A percentile compares a stretch with the other conserved stretches of the same genome.
phyloP scores from a whole-genome alignment of 1,284 basidiomycete species.

The Ustilago shanxiensis region DNA sequence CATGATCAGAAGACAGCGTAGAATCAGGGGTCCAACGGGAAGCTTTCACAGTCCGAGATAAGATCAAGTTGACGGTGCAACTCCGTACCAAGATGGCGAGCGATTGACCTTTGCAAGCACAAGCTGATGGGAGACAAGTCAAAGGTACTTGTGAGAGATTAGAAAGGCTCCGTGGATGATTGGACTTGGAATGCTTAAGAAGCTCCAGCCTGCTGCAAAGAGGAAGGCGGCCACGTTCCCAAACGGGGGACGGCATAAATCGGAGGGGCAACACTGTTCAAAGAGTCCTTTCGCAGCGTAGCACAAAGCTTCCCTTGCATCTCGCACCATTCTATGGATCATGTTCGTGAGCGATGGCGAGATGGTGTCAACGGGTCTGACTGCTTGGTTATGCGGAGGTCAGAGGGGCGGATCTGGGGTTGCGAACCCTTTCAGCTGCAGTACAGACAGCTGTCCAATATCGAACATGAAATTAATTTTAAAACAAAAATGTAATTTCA shows the following conservation, averaged over 20 bases:
- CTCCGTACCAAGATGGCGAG: constrained; percentile 25
- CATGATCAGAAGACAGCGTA: not conserved
- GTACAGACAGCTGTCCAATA: constrained; percentile 37
- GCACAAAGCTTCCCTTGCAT: not conserved
- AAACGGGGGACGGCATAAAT: too few relatives aligned
- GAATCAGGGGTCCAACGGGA: constrained; percentile 7
- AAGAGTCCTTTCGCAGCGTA: not conserved
- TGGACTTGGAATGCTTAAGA: not conserved
- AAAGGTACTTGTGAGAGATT: not conserved
- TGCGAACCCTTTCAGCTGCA: constrained; percentile 2
- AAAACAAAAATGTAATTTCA: not conserved
- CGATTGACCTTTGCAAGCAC: not conserved
- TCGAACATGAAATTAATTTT: not conserved
- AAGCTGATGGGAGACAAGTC: not conserved
- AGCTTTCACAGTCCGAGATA: constrained; percentile 16
- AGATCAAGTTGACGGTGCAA: constrained; percentile 15
- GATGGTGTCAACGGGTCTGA: not conserved
- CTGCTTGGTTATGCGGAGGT: not conserved
- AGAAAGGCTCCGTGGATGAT: not conserved
- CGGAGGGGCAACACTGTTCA: too few relatives aligned
- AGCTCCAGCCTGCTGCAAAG: too few relatives aligned
- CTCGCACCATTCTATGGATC: constrained; percentile 22
- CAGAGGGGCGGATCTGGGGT: constrained; percentile 15
- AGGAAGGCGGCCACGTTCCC: not conserved
- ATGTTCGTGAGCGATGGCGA: constrained; percentile 14